phyloP scores from a whole-genome alignment of 345 rosid species.

The Populus euphratica region DNA sequence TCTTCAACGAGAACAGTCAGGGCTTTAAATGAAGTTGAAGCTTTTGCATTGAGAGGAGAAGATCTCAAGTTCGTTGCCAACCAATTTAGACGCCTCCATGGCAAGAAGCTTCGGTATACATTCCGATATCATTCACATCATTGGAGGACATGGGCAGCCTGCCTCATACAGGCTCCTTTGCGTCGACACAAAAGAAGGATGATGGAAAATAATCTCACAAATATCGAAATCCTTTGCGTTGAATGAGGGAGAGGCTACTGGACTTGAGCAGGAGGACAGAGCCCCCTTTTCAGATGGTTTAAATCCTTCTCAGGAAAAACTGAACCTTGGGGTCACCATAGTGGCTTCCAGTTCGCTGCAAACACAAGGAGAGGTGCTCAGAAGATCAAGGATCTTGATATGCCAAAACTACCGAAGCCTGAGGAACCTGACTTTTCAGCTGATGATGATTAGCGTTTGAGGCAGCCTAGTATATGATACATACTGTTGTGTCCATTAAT shows the following conservation, averaged over 20 bases:
- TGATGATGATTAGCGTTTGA: slow-evolving; percentile 21
- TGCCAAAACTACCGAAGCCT: slow-evolving; percentile 80
- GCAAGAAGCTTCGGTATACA: slow-evolving; percentile 62
- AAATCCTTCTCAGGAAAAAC: slow-evolving; percentile 42
- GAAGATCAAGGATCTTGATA: slow-evolving; percentile 53
- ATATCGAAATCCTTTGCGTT: slow-evolving; percentile 39
- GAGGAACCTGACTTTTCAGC: slow-evolving; percentile 82
- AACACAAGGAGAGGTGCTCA: slow-evolving; percentile 78
- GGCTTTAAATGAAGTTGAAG: slow-evolving; percentile 57
- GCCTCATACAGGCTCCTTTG: slow-evolving; percentile 64
- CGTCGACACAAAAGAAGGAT: slow-evolving; percentile 46
- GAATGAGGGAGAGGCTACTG: slow-evolving; percentile 19
- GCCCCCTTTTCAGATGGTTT: slow-evolving; percentile 15
- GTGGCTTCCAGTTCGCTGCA: slow-evolving; percentile 84
- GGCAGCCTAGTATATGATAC: neutral
- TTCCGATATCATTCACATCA: slow-evolving; percentile 61
- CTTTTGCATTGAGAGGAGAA: slow-evolving; percentile 56
- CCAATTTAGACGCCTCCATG: slow-evolving; percentile 58
- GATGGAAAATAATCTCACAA: slow-evolving; percentile 38
- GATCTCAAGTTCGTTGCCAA: slow-evolving; percentile 66
- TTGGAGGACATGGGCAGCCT: slow-evolving; percentile 72
- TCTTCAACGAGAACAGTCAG: slow-evolving; percentile 60
- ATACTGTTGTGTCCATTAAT: neutral
- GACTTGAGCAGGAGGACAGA: slow-evolving; percentile 21
- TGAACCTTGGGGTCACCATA: slow-evolving; percentile 63